phyloP scores from a whole-genome alignment of 306 rosid species.

The Vicia sativa region DNA sequence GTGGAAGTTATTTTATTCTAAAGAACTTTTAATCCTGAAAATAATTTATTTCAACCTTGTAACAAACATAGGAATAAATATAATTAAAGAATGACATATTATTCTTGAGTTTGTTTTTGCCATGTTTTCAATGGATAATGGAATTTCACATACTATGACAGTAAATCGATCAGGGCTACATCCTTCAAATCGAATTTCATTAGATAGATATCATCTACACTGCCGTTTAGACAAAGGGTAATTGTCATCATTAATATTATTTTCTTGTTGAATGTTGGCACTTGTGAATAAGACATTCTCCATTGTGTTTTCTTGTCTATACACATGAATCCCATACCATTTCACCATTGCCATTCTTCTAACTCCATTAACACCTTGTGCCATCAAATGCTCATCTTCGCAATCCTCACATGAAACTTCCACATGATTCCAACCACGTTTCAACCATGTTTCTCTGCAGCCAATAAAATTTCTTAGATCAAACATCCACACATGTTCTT shows the following conservation, averaged over 20 bases:
- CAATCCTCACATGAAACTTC: conserved; percentile 4
- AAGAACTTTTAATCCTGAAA: too few relatives aligned
- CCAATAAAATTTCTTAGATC: not conserved
- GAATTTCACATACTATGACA: too few relatives aligned
- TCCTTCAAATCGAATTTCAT: too few relatives aligned
- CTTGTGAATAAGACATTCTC: not conserved
- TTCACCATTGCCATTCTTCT: conserved; percentile 3
- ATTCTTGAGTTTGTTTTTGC: too few relatives aligned
- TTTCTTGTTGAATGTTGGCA: not conserved
- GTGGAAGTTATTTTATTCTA: too few relatives aligned
- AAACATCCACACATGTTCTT: not conserved
- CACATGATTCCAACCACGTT: conserved; percentile 19
- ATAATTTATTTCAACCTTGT: too few relatives aligned
- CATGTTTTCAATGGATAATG: too few relatives aligned
- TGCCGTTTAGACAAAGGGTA: not conserved
- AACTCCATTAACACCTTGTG: not conserved
- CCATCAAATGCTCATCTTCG: conserved; percentile 6
- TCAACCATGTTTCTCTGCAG: not conserved
- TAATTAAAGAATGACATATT: too few relatives aligned
- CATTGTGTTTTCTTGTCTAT: not conserved
- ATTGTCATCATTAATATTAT: not conserved
- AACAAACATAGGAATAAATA: too few relatives aligned
- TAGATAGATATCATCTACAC: too few relatives aligned
- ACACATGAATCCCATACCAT: conserved; percentile 14
- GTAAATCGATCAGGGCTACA: too few relatives aligned